These are phyloP conservation scores for Trichoderma reesei DNA, from an alignment of 495 filamentous ascomycete genomes.

Conservation along the genomic window DNA sequence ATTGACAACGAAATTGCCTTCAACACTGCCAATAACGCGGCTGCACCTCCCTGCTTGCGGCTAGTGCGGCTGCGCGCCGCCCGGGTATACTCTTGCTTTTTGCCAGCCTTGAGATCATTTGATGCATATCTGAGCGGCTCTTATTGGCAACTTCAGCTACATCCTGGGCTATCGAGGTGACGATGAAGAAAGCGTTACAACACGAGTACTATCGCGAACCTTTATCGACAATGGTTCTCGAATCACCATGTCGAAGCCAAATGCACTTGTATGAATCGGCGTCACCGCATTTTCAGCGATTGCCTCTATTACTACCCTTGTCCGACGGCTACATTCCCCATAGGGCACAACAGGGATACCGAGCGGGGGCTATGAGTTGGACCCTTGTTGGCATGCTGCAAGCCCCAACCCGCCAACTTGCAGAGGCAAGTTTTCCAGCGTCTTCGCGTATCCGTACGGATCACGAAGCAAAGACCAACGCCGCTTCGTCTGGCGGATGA, in stretches of 20 bases:
- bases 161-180: too few species aligned
- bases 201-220: too few species aligned
- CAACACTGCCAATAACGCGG: not conserved
- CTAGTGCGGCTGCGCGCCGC: not conserved
- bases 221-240: too few species aligned
- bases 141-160: not conserved
- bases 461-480: not conserved
- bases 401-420: not conserved
- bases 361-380: not conserved
- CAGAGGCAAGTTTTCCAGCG: not conserved
- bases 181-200: too few species aligned
- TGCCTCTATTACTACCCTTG: not conserved
- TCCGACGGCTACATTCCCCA: not conserved
- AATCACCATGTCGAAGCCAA: not conserved
- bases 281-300: slow-evolving; percentile 6
- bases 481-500: too few species aligned
- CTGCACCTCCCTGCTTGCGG: not conserved
- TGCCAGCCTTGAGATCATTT: not conserved
- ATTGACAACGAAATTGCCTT: not conserved
- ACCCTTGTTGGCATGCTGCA: slow-evolving; percentile 7
- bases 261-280: not conserved
- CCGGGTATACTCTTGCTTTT: not conserved
- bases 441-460: not conserved
- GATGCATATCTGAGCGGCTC: not conserved
- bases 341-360: not conserved